Base-by-base conservation (phyloP, 495 filamentous ascomycete species). In the Xylaria sp. region DNA sequence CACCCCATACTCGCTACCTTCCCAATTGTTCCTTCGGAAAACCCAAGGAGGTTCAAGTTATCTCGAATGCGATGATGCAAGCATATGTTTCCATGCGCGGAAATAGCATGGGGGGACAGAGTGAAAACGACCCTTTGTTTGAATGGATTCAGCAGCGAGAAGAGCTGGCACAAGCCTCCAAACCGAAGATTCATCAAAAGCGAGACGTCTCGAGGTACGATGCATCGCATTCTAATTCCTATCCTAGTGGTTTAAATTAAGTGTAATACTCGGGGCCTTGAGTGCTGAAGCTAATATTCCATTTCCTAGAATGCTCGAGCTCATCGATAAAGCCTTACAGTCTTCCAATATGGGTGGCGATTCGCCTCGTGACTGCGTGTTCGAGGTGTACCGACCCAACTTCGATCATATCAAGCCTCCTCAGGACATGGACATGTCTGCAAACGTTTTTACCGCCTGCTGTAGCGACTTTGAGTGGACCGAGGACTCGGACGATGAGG, bases 61-160 rank as follows among this genome's bases (percentile, higher is more conserved):
- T 77, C 29, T 70, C 68, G 11, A 72, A 73, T 35, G 37, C 68
- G 14, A 74, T 76, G 68, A 73, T 75, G 71, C 59, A 71, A 37
- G 69, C 74, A 15, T 78, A 76, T 21, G 19, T 73, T 9, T 53
- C 68, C 14, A 78, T 78, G 76, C 76, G 76, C 40, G 76, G 76
- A 19, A 75, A 68, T 21, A n/a, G 11, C 19, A 55, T 71, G 52
- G 68, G 55, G 14, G 70, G 8, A 5, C 4, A 61, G 14, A 40
- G 8, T 41, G 53, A 52, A 0, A 31, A 26, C 9, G 74, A 72
- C 61, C 72, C 72, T 35, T 46, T 75, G 6, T 73, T 73, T 15
- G 40, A 70, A 0, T 73, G 71, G 71, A 73, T 73, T 40, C 40
- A 65, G 21, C 50, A 43, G 33, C 69, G 64, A 65, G 29, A 68